These are phyloP conservation scores for Eimeria nieschulzi DNA, from an alignment of 169 alveolate species.

Conservation along the genomic window DNA sequence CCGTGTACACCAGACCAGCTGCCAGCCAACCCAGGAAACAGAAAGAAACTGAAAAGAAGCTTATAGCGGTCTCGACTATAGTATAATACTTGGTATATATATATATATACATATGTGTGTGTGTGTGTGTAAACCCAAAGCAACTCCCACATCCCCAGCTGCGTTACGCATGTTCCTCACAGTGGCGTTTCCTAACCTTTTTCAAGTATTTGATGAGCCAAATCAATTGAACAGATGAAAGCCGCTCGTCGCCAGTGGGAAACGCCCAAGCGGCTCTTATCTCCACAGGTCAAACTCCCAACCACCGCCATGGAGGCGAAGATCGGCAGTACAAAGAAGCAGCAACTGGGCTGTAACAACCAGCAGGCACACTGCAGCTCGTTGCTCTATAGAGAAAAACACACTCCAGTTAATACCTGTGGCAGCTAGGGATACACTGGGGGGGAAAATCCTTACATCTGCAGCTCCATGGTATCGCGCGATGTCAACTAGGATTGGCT, in stretches of 20 bases:
- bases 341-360: conserved; percentile 22
- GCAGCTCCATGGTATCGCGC: conserved; percentile 64
- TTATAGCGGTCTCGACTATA: background rate
- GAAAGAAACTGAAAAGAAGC: background rate
- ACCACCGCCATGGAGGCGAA: background rate
- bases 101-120: background rate
- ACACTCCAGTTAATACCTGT: background rate
- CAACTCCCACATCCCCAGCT: background rate
- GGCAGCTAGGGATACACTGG: background rate
- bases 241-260: conserved; percentile 47
- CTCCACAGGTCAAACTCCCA: background rate
- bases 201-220: conserved; percentile 67
- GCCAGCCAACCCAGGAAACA: background rate
- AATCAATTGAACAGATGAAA: conserved; percentile 26
- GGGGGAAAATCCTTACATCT: background rate
- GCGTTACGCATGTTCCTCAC: too few relatives aligned
- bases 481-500: conserved; percentile 73
- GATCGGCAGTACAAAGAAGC: conserved; percentile 31
- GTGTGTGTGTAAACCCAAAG: background rate
- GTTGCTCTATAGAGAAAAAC: background rate
- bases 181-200: conserved; percentile 46
- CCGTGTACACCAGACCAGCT: conserved; percentile 74
- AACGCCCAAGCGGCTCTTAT: background rate
- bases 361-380: background rate
- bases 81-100: background rate